A percentile compares a stretch with the other conserved stretches of the same genome.
Conservation (phyloP, 2,329 filamentous ascomycete genomes). For the Calycina herbarum region DNA sequence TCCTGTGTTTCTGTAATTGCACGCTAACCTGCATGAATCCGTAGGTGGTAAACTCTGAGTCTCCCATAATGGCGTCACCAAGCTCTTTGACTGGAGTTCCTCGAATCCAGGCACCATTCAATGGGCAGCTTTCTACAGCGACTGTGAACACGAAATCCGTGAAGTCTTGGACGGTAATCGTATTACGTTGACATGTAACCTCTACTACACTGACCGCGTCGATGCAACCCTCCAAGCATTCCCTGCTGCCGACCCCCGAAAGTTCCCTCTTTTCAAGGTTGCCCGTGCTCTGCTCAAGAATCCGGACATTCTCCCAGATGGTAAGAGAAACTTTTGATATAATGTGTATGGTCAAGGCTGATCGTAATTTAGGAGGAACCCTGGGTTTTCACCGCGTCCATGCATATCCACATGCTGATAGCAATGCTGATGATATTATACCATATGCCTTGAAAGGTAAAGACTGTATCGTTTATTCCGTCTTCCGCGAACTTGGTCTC, state of each 20-base stretch:
- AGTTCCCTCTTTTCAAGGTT: constrained; percentile 6
- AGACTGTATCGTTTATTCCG: background rate
- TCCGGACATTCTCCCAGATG: background rate
- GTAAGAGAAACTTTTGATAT: background rate
- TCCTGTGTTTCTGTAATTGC: too few relatives aligned
- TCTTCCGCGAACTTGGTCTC: background rate
- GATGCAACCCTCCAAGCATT: background rate
- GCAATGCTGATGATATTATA: background rate
- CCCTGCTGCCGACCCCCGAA: background rate
- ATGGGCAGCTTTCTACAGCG: constrained; percentile 55
- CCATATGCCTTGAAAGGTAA: constrained; percentile 9
- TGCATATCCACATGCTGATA: background rate
- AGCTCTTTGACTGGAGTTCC: constrained; percentile 12
- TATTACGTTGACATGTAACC: constrained; percentile 59
- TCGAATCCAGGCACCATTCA: constrained; percentile 26
- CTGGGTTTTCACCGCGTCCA: constrained; percentile 7
- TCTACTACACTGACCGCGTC: constrained; percentile 41
- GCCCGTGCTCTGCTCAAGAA: background rate
- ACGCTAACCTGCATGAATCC: background rate
- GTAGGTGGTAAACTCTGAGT: constrained; percentile 11
- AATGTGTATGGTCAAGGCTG: background rate
- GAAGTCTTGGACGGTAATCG: constrained; percentile 52
- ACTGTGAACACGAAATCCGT: constrained; percentile 54
- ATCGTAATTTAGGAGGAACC: background rate
- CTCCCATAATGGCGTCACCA: constrained; percentile 6